Conservation (phyloP, 2,329 filamentous ascomycete species). For the Sporothrix variecibatus region DNA sequence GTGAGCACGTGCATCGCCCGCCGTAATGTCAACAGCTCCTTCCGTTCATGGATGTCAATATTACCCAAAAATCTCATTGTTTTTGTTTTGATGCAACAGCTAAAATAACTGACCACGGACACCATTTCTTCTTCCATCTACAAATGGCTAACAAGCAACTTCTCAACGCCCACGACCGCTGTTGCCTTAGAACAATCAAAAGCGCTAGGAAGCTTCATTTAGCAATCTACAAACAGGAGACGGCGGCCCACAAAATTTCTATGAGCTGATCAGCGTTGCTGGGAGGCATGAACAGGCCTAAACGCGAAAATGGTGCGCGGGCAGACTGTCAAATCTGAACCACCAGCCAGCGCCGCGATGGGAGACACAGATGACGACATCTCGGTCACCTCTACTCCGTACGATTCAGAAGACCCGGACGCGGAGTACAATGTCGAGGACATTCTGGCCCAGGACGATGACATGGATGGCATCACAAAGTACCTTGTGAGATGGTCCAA, state of each 20-base stretch:
- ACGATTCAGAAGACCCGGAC: constrained; percentile 40
- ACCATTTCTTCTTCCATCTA: background rate
- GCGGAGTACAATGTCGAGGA: constrained; percentile 57
- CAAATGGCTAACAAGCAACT: background rate
- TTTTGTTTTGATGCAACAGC: background rate
- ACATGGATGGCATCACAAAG: constrained; percentile 38
- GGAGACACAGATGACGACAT: constrained; percentile 48
- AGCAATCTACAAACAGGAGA: background rate
- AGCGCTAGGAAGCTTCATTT: background rate
- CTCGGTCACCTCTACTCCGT: constrained; percentile 57
- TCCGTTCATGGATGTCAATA: background rate
- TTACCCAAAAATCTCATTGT: background rate
- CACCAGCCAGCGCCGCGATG: constrained; percentile 15
- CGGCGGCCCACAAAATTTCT: background rate
- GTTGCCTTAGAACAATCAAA: background rate
- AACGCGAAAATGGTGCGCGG: background rate
- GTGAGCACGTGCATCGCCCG: constrained; percentile 7
- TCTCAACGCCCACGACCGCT: background rate
- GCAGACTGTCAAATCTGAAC: background rate
- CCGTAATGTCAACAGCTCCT: background rate
- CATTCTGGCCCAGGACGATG: constrained; percentile 51
- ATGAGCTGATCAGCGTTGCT: background rate
- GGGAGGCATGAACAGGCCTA: background rate
- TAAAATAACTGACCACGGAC: background rate
- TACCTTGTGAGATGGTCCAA: constrained; percentile 68